Conservation (phyloP, 768 basidiomycete species). For the Strobilomyces echinocephalus region DNA sequence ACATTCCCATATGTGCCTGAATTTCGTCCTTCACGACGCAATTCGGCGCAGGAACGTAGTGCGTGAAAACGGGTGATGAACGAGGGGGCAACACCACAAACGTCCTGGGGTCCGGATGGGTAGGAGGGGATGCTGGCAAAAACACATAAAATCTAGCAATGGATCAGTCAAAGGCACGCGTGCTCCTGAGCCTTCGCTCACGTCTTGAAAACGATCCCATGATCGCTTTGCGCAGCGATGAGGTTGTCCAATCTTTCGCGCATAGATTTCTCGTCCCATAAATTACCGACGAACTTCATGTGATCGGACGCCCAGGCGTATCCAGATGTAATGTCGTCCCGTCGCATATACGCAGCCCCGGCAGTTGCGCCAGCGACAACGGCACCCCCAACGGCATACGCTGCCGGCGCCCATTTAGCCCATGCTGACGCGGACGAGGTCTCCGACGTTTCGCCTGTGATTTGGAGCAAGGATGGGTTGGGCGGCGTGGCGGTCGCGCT, state of each 20-base stretch:
- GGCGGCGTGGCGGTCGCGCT: constrained; percentile 20
- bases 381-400: constrained; percentile 69
- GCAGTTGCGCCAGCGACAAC: constrained; percentile 78
- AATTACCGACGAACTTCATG: constrained; percentile 79
- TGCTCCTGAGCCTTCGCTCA: constrained; percentile 34
- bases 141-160: constrained; percentile 68
- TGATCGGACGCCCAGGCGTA: constrained; percentile 81
- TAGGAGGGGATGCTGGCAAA: constrained; percentile 65
- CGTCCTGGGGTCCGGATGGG: constrained; percentile 53
- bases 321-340: constrained; percentile 66
- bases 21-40: constrained; percentile 69
- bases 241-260: constrained; percentile 58
- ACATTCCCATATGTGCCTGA: constrained; percentile 87
- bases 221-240: constrained; percentile 51
- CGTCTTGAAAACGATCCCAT: constrained; percentile 71
- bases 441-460: constrained; percentile 28
- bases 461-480: constrained; percentile 24
- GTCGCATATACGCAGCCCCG: constrained; percentile 77
- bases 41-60: constrained; percentile 66
- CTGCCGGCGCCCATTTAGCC: constrained; percentile 65
- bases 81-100: constrained; percentile 72
- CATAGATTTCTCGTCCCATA: constrained; percentile 76
- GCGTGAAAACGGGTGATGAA: constrained; percentile 40
- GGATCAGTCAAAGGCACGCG: neutral
- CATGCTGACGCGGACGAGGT: constrained; percentile 35